These are phyloP conservation scores for Calonectria hawksworthii DNA, from an alignment of 2,329 filamentous ascomycete genomes.

Conservation along the genomic window DNA sequence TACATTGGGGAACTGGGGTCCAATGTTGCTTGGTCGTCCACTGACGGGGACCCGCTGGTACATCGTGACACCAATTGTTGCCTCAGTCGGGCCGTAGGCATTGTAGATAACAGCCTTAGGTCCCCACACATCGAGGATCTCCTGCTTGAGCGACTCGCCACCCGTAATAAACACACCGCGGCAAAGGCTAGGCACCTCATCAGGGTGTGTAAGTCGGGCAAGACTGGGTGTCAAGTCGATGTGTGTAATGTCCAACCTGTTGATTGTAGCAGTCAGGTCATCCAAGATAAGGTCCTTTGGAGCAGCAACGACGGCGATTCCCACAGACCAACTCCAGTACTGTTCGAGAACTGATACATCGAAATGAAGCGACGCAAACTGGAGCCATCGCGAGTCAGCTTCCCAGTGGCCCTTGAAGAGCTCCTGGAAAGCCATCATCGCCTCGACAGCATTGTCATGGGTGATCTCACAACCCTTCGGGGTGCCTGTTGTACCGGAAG, in stretches of 20 bases:
- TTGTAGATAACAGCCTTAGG: conserved; percentile 87
- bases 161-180: conserved; percentile 93
- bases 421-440: conserved; percentile 87
- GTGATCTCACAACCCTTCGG: conserved; percentile 92
- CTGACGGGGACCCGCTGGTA: conserved; percentile 83
- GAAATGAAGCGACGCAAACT: conserved; percentile 95
- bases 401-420: conserved; percentile 85
- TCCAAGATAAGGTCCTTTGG: conserved; percentile 89
- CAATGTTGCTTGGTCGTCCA: conserved; percentile 90
- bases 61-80: conserved; percentile 93
- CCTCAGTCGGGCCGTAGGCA: conserved; percentile 92
- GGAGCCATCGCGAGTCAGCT: conserved; percentile 82
- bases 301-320: conserved; percentile 86
- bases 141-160: conserved; percentile 88
- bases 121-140: conserved; percentile 91
- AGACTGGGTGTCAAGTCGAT: conserved; percentile 93
- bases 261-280: conserved; percentile 82
- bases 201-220: conserved; percentile 81
- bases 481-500: conserved; percentile 87
- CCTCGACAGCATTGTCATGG: conserved; percentile 90
- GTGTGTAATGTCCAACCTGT: conserved; percentile 82
- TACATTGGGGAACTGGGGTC: conserved; percentile 88
- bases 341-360: conserved; percentile 95
- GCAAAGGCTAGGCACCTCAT: conserved; percentile 84
- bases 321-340: conserved; percentile 95